Evolutionary conservation across 225 moss, liverwort and hornwort genomes (phyloP), one percentile per base, ranked within the genome.

Genomic region (Asterella californica): DNA sequence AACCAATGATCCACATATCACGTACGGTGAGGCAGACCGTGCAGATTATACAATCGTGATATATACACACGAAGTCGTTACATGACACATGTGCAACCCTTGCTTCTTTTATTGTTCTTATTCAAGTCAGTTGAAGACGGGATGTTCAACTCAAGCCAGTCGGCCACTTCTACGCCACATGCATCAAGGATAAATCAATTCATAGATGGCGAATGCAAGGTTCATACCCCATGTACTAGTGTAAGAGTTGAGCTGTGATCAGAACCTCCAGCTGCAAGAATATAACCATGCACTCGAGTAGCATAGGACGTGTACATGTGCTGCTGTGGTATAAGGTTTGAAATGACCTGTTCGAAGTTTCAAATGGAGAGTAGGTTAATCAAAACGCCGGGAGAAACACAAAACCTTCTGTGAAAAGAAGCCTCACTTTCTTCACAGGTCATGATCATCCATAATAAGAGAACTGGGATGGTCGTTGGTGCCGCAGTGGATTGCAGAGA

Each of bases 191-290:
- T 63, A 29, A 29, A 2, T 63, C 9, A 9, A 25, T 22, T 48
- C 71, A 48, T 47, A 5, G 2, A 2, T 27, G 9, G 5, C 50
- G 37, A 37, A n/a, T 0, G 21, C 10, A 45, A 72, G 27, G 24
- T 45, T 46, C 80, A 0, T 83, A 88, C 88, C 88, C 88, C 88
- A 74, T 88, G 88, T 14, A 88, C 88, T 54, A 88, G 88, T 19
- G 88, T 88, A 22, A 88, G 74, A 3, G 78, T 80, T 19, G 84
- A 72, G 52, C 69, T 76, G 66, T 88, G 73, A 78, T 86, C 88
- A 60, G 77, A 46, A 52, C 79, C 83, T 42, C 84, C 84, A 10
- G 84, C 70, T 64, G 82, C 80, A 46, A 86, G 84, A 71, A 88
- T 88, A 33, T 88, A 88, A 2, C 88, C 88, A 67, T 88, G 88